Conservation (phyloP, 805 yeast genomes). For the Kregervanrija delftensis region DNA sequence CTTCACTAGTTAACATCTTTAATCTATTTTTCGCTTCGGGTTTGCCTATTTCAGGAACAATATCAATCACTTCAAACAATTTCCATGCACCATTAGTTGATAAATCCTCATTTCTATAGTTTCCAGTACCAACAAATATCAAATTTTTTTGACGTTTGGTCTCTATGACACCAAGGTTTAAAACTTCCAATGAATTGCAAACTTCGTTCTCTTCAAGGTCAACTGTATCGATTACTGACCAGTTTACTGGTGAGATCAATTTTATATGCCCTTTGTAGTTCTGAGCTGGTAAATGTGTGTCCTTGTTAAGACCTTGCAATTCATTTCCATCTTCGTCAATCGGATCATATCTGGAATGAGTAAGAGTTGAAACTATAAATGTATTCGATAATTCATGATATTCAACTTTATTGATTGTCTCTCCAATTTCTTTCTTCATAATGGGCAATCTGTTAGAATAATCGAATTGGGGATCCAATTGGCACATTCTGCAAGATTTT, state of each 20-base stretch:
- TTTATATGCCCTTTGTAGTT: conserved; percentile 55
- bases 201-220: conserved; percentile 65
- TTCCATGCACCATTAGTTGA: conserved; percentile 74
- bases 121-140: conserved; percentile 73
- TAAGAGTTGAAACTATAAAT: conserved; percentile 54
- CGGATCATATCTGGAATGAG: conserved; percentile 53
- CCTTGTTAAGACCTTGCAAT: conserved; percentile 48
- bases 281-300: conserved; percentile 41
- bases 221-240: conserved; percentile 69
- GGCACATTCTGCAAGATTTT: conserved; percentile 59
- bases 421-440: conserved; percentile 43
- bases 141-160: conserved; percentile 16
- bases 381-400: conserved; percentile 64
- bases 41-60: conserved; percentile 81
- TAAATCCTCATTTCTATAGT: conserved; percentile 71
- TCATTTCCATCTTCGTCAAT: conserved; percentile 68
- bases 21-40: conserved; percentile 80
- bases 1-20: conserved; percentile 66
- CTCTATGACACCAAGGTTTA: conserved; percentile 34
- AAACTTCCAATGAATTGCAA: conserved; percentile 48
- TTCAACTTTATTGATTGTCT: conserved; percentile 57
- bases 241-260: conserved; percentile 64
- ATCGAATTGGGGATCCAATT: conserved; percentile 37
- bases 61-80: conserved; percentile 67
- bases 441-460: conserved; percentile 61